Evolutionary conservation across 208 protist species (phyloP), one percentile per base, ranked within the genome.

Genomic region (Crithidia thermophila): DNA sequence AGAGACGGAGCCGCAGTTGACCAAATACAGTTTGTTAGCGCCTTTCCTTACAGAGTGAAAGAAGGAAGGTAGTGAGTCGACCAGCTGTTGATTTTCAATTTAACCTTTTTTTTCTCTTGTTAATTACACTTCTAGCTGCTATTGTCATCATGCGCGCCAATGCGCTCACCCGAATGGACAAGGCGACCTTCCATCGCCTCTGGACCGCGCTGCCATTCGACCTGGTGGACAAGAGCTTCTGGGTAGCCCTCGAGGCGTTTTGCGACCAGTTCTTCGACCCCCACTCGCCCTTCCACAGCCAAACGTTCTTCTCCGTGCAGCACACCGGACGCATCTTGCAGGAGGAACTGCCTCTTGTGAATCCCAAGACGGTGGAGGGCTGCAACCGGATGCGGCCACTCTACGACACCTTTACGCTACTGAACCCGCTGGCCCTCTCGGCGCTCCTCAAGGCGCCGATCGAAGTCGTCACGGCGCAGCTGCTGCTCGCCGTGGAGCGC

Each of bases 401-500:
- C 36, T 93, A 88, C 62, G 75, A 87, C 40, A 70, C 70, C 37
- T 83, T 95, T 56, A 87, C 82, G 0, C 52, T 95, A 11, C 89
- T 81, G 83, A 95, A 95, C 76, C 90, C 90, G 27, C 72, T 84
- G 0, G 77, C 75, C 2, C 51, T 95, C 5, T 64, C 86, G 2
- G 60, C 70, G 18, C 65, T 87, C n/a, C 66, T 93, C 25, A 82
- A 88, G 31, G 74, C 77, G 4, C 67, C 75, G 2, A 65, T 88
- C 18, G 65, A 71, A 13, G 76, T 81, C 40, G 90, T 95, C 14
- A 77, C 90, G 30, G 81, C 90, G 49, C 90, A 95, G 70, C 72
- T 95, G 18, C 73, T 95, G 0, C 77, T 95, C 1, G 90, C 78
- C 20, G 86, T 90, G 18, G 79, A 92, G 65, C 70, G 68, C 49